Evolutionary conservation across 2,329 filamentous ascomycete genomes (phyloP), one percentile per base, ranked within the genome.

Genomic region (Diaporthe aspalathi): DNA sequence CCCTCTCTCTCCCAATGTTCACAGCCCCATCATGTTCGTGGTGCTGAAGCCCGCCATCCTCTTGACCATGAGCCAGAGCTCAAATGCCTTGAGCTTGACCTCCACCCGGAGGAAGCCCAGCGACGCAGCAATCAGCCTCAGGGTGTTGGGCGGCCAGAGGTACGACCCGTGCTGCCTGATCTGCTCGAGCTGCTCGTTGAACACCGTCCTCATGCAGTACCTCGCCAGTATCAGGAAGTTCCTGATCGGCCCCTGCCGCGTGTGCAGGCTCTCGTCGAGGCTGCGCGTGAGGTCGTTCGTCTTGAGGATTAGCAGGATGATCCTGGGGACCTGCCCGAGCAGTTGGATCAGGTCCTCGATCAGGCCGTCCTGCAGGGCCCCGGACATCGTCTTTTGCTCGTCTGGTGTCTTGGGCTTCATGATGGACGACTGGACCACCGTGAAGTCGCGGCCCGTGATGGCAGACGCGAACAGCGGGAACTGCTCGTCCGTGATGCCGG

Each of bases 281-380:
- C 92, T 96, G 74, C 96, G 91, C 20, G 96, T 99, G 49, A 99
- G 85, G 82, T 99, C 96, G 80, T 99, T 99, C 2, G 96, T 99
- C 84, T 99, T 99, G 73, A 99, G 87, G 75, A 99, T 98, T 35
- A 99, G 86, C 16, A 99, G 87, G 68, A 99, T 97, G 74, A 99
- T 94, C 54, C 94, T 87, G 0, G 96, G 96, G 8, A 99, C 95
- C 76, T 94, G 90, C 60, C 94, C 94, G 6, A 99, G 89, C 75
- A 99, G 85, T 75, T 95, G 91, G 9, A 99, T 94, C 8, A 99
- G 86, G 77, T 98, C 92, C 73, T 93, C 93, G 47, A 99, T 86
- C 79, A 99, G 89, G 12, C 95, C 95, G 69, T 98, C 94, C 60
- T 94, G 93, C 71, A 99, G 84, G 0, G 94, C 93, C 63, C 90